Evolutionary conservation across 805 yeast genomes (phyloP).

Genomic region (Metschnikowia orientalis): DNA sequence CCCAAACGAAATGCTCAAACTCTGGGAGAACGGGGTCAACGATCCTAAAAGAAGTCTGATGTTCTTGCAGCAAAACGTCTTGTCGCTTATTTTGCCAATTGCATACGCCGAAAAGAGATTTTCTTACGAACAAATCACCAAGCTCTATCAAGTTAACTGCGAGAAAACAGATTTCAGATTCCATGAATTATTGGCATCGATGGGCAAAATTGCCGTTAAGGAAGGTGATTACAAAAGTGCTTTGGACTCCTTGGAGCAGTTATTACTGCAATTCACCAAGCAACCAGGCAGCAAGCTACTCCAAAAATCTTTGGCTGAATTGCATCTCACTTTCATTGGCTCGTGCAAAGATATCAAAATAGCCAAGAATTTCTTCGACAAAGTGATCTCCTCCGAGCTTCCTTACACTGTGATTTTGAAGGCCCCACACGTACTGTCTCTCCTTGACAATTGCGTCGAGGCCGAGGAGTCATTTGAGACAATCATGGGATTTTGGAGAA

Average conservation of each 20-base stretch:
- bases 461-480: conserved; percentile 54
- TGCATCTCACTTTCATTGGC: conserved; percentile 76
- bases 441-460: conserved; percentile 56
- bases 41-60: conserved; percentile 36
- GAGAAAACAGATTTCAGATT: conserved; percentile 22
- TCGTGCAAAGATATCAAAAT: conserved; percentile 67
- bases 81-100: conserved; percentile 65
- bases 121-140: conserved; percentile 55
- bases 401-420: conserved; percentile 71
- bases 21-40: conserved; percentile 65
- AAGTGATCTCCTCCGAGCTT: conserved; percentile 63
- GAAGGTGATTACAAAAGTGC: conserved; percentile 66
- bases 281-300: neutral
- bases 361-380: conserved; percentile 70
- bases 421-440: conserved; percentile 66
- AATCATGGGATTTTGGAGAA: conserved; percentile 59
- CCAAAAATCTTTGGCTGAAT: conserved; percentile 52
- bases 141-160: conserved; percentile 47
- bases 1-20: conserved; percentile 57
- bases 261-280: conserved; percentile 43
- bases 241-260: conserved; percentile 54
- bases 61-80: conserved; percentile 60
- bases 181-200: conserved; percentile 57
- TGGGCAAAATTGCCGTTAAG: conserved; percentile 67
- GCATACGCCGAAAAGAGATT: conserved; percentile 58